phyloP scores from a whole-genome alignment of 345 rosid genomes.

The Pseudoturritis turrita region DNA sequence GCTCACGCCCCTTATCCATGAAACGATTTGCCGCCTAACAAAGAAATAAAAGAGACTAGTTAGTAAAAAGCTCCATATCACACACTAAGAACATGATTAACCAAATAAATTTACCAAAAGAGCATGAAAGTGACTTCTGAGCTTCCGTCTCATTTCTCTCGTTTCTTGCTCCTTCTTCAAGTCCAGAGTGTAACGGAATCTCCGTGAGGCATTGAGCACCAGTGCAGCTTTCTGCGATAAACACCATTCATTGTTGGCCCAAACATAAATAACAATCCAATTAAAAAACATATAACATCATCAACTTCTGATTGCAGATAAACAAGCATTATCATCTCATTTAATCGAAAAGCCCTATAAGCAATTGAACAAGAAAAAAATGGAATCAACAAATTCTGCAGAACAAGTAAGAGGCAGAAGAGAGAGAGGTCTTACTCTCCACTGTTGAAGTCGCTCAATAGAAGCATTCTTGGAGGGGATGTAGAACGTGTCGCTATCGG shows the following conservation, averaged over 20 bases:
- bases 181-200: slow-evolving; percentile 94
- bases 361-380: neutral
- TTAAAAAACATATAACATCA: neutral
- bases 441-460: slow-evolving; percentile 56
- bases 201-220: slow-evolving; percentile 94
- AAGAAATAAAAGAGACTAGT: neutral
- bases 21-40: slow-evolving; percentile 86
- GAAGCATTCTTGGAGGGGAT: slow-evolving; percentile 74
- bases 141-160: slow-evolving; percentile 47
- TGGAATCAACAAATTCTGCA: neutral
- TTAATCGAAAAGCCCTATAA: neutral
- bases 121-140: slow-evolving; percentile 85
- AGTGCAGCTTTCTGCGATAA: slow-evolving; percentile 81
- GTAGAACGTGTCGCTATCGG: slow-evolving; percentile 49
- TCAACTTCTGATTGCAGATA: neutral
- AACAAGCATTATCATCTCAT: neutral
- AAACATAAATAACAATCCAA: neutral
- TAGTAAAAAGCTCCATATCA: neutral
- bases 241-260: neutral
- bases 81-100: neutral
- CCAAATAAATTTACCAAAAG: slow-evolving; percentile 25
- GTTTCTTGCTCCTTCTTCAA: slow-evolving; percentile 83
- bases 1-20: slow-evolving; percentile 35
- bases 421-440: slow-evolving; percentile 60
- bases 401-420: neutral